Base-by-base conservation (phyloP, 441 rosid species). In the Pelargonium citronellum region DNA sequence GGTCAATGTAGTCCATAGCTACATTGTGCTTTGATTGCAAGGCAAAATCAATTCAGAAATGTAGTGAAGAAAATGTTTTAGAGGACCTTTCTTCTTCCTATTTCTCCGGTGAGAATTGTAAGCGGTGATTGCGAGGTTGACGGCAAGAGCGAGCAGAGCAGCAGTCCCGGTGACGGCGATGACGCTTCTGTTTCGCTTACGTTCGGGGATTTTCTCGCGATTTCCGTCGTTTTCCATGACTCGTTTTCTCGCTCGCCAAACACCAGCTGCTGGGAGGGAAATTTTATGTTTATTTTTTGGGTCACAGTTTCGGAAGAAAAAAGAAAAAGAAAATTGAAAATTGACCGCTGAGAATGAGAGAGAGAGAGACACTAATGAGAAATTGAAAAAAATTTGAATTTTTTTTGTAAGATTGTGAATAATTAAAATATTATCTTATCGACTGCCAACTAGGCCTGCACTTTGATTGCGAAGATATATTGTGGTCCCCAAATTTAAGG, bases 151-250 rank as follows among this genome's bases (percentile, higher is more conserved):
- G 13, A 83, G 47, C 10, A 90, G 71, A 65, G 95, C 96, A 22
- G 95, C 89, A 30, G 86, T 85, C 66, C 98, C 97, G 80, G 93
- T 83, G 78, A 88, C 72, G 67, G 88, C 85, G 17, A 94, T 64
- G 27, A 84, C 58, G 71, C 73, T 85, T 27, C 79, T 74, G 60
- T 81, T 80, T 66, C 78, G 62, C 78, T 69, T 84, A 77, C 78
- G 82, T 66, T 80, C 76, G 64, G 75, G 49, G 77, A 51, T 61
- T 71, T 75, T 80, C 79, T 82, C 85, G 67, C 66, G 51, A 64
- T 68, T 76, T 71, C 65, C 83, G 62, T 75, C 76, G 72, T 70
- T 77, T 73, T 79, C 93, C 80, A 16, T 41, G 19, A 71, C 58
- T 13, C 1, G 1, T 67, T 74, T 79, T 74, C 80, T 71, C 37